Evolutionary conservation across 345 rosid genomes (phyloP), one percentile per base, ranked within the genome.

Genomic region (Syzygium aqueum): DNA sequence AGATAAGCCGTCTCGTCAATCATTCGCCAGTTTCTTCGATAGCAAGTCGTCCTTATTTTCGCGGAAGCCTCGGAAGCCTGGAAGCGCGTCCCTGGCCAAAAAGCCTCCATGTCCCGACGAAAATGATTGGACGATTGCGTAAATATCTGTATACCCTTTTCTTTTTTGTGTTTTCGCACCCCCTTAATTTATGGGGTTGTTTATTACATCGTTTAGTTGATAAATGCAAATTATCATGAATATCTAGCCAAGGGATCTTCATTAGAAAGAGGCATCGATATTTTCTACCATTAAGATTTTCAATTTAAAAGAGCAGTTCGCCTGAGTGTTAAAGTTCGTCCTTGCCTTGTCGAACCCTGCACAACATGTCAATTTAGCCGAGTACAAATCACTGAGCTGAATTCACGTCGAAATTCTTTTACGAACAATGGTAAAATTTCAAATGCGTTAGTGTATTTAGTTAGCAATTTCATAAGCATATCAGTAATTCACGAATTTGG

Each of bases 21-120:
- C 98, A 6, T 95, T 97, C 63, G 90, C 95, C 61, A 94, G 88
- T 87, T 92, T 96, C 90, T 97, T 97, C 28, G 98, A 97, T 89
- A 93, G 95, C 89, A 97, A 94, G 88, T 95, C 99, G 10, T 95
- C 97, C 84, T 77, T 97, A 87, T 95, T 97, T 88, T 90, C 93
- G 5, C 96, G 95, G 92, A 94, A 89, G 89, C 94, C 97, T 89
- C 98, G 97, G 9, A 94, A 86, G 93, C 93, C 94, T 51, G 93
- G 93, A 40, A 88, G 87, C 59, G 23, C 89, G 67, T 13, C 91
- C 8, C 87, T 49, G 3, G 88, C 88, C 7, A 91, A 90, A 51
- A 90, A 86, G 88, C 67, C 90, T 37, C 25, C 57, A 5, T 84
- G 85, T 28, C 65, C 87, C 15, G 96, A 90, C 46, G 96, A 92